These are phyloP conservation scores for Termitomyces sp. DNA, from an alignment of 768 basidiomycete genomes.

Conservation along the genomic window DNA sequence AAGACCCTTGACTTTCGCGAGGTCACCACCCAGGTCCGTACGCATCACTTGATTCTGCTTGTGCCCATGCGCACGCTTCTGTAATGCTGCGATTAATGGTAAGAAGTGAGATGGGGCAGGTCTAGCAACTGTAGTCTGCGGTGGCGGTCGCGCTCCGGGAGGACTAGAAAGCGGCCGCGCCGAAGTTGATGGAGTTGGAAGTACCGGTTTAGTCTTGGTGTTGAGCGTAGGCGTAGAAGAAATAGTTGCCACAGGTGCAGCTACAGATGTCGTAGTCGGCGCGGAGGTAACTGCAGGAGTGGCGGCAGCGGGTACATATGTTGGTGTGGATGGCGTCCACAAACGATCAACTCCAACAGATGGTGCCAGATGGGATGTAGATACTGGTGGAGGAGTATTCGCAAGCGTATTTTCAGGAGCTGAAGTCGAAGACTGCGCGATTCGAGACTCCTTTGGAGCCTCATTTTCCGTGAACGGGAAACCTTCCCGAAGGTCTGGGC, in stretches of 20 bases:
- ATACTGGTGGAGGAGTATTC: not conserved
- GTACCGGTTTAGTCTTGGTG: not conserved
- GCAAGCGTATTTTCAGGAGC: not conserved
- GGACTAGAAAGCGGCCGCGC: not conserved
- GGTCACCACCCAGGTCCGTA: slow-evolving; percentile 13
- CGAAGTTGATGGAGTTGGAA: not conserved
- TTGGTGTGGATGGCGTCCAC: not conserved
- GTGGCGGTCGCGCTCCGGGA: not conserved
- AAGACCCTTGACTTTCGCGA: slow-evolving; percentile 13
- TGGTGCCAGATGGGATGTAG: not conserved
- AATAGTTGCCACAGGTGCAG: not conserved
- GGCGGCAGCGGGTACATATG: not conserved
- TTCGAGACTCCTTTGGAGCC: not conserved
- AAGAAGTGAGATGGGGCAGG: slow-evolving; percentile 5
- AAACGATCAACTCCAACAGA: not conserved
- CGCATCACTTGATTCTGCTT: not conserved
- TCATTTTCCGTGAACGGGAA: slow-evolving; percentile 13
- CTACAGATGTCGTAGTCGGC: not conserved
- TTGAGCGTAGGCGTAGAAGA: not conserved
- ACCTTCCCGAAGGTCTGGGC: slow-evolving; percentile 12
- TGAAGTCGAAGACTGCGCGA: not conserved
- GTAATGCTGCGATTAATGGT: slow-evolving; percentile 3
- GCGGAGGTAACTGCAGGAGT: not conserved
- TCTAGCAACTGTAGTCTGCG: not conserved
- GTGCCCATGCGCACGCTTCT: slow-evolving; percentile 2